Evolutionary conservation across 192 early-diverging fungal species (phyloP), one percentile per base, ranked within the genome.

Genomic region (Podila minutissima): DNA sequence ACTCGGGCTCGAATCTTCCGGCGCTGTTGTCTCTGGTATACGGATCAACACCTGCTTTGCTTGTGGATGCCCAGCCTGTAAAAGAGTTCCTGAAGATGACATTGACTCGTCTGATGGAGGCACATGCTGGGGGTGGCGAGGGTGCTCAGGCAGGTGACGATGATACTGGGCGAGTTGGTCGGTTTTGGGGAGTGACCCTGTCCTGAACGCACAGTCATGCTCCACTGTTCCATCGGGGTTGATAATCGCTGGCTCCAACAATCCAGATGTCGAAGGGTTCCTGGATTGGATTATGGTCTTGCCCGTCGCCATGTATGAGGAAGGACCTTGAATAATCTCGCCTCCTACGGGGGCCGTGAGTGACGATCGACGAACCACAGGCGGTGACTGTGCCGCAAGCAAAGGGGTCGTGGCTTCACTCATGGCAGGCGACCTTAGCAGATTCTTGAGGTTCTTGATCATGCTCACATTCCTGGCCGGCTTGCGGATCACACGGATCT

Each of bases 401-500:
- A 38, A 51, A 2, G 59, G 48, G 4, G 59, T 19, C 2, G 46
- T 48, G 20, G 68, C 68, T 1, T 70, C 68, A 20, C 68, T 70
- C 22, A 70, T 38, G 12, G 48, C 68, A 2, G 68, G 68, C 4
- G 68, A 70, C 32, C 61, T 59, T 5, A 70, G 28, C 1, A 70
- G 28, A 13, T 26, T 48, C 31, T 70, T 70, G 59, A 70, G 68
- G 22, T 70, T 70, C 68, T 70, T 62, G 59, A 70, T 70, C 58
- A 70, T 59, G 48, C 53, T 51, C 38, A 62, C 68, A 20, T 33
- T 70, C 46, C 48, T 60, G 59, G 28, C 32, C 10, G 82, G 84
- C 48, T 77, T 74, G 35, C 86, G 83, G 20, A 88, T 74, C 17
- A 88, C 86, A 31, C 83, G 82, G 50, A 88, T 88, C 73, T 88